phyloP scores from a whole-genome alignment of 768 basidiomycete species.

The Leucocoprinus birnbaumii region DNA sequence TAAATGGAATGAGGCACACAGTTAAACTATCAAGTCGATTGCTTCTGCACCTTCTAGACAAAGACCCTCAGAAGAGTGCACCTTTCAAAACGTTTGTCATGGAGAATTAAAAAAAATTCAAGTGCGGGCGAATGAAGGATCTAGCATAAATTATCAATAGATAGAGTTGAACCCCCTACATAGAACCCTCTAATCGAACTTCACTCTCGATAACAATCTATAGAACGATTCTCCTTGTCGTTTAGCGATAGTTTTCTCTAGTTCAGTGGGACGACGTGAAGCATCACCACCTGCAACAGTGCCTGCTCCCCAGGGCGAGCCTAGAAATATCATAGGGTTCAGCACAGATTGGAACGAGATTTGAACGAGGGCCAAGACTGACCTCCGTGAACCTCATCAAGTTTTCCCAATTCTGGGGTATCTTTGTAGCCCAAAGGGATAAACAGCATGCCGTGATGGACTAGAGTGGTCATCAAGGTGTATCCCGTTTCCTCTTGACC shows the following conservation, averaged over 20 bases:
- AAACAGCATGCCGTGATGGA: conserved; percentile 68
- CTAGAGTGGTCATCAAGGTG: conserved; percentile 49
- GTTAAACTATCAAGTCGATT: too few relatives aligned
- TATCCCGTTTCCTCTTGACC: conserved; percentile 67
- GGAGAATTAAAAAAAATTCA: too few relatives aligned
- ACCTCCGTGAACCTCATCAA: conserved; percentile 56
- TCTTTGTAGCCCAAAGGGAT: conserved; percentile 68
- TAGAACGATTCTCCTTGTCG: conserved; percentile 54
- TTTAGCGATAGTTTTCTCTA: conserved; percentile 48
- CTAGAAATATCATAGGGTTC: conserved; percentile 34
- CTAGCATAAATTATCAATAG: too few relatives aligned
- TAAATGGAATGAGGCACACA: too few relatives aligned
- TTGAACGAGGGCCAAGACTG: conserved; percentile 18
- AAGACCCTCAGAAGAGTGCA: too few relatives aligned
- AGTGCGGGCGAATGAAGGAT: too few relatives aligned
- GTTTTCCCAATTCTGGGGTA: conserved; percentile 37
- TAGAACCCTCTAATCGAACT: too few relatives aligned
- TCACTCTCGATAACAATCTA: conserved; percentile 37
- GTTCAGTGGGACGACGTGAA: conserved; percentile 39
- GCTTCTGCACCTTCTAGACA: too few relatives aligned
- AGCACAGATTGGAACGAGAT: conserved; percentile 1
- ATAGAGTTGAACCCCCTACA: too few relatives aligned
- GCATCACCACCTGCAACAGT: conserved; percentile 47
- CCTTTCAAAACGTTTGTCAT: too few relatives aligned
- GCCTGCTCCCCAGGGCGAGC: conserved; percentile 78